Conservation (phyloP, 352 stramenopile species). For the Phytophthora citricola region DNA sequence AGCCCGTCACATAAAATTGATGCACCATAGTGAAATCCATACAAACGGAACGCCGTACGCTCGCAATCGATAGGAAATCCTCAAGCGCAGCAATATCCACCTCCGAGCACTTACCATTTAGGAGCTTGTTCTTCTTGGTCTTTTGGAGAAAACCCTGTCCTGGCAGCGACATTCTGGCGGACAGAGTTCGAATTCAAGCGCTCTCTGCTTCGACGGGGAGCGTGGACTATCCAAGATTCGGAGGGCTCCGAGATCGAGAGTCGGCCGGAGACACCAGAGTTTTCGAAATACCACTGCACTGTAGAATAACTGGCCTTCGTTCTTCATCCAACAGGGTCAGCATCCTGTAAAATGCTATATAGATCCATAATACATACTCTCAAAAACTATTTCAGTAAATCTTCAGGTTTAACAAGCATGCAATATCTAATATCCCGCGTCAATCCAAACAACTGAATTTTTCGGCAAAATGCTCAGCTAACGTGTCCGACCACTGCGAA, state of each 20-base stretch:
- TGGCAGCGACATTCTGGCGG: no score
- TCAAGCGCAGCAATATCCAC: slow-evolving; percentile 4
- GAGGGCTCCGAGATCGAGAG: no score
- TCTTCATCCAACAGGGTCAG: not conserved
- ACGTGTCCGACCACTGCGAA: no score
- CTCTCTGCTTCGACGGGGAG: no score
- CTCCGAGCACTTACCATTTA: not conserved
- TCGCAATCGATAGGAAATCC: slow-evolving; percentile 4
- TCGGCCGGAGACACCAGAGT: no score
- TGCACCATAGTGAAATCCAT: not conserved
- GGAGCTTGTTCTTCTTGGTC: no score
- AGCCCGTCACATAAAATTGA: slow-evolving; percentile 38
- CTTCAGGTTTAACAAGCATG: not conserved
- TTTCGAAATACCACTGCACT: no score
- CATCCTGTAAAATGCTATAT: not conserved
- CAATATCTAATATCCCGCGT: not conserved
- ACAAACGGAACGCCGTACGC: not conserved
- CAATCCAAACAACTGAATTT: slow-evolving; percentile 3
- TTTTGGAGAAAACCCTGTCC: no score
- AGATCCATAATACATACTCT: not conserved
- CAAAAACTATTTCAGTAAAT: not conserved
- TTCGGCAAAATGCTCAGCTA: not conserved
- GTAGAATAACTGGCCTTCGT: no score
- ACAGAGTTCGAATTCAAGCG: no score
- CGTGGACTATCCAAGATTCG: no score